phyloP scores from a whole-genome alignment of 78 protist species.

The Speleostelium caveatum region DNA sequence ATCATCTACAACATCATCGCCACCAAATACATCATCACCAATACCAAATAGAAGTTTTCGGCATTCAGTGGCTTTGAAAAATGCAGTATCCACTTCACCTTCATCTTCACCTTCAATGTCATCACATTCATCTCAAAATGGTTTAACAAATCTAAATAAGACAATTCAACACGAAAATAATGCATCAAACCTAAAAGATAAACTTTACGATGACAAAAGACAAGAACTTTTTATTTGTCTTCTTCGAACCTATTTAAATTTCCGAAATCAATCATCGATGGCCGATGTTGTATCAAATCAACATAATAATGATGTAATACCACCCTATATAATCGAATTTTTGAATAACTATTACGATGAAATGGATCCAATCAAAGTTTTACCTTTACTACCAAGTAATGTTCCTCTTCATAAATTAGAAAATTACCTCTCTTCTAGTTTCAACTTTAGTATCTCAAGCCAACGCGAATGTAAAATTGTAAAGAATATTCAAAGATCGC shows the following conservation, averaged over 20 bases:
- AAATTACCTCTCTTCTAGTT: slow-evolving; percentile 6
- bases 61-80: too few relatives aligned
- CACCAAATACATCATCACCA: slow-evolving; percentile 9
- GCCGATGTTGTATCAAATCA: not conserved
- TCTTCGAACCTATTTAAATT: slow-evolving; percentile 34
- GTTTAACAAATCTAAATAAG: too few relatives aligned
- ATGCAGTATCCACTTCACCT: too few relatives aligned
- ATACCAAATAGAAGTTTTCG: not conserved
- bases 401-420: slow-evolving; percentile 4
- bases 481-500: slow-evolving; percentile 38
- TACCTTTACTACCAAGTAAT: slow-evolving; percentile 16
- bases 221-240: slow-evolving; percentile 66
- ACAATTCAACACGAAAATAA: not conserved
- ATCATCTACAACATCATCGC: not conserved
- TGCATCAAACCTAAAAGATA: not conserved
- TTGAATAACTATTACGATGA: slow-evolving; percentile 39
- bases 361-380: slow-evolving; percentile 75
- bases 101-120: not conserved
- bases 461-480: slow-evolving; percentile 73
- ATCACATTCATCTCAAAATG: not conserved
- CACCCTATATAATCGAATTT: slow-evolving; percentile 43
- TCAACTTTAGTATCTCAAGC: slow-evolving; percentile 19
- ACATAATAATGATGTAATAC: not conserved
- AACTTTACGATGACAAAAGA: slow-evolving; percentile 61
- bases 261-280: not conserved